phyloP scores from a whole-genome alignment of 2,329 filamentous ascomycete genomes.

The Epichloe aotearoae region DNA sequence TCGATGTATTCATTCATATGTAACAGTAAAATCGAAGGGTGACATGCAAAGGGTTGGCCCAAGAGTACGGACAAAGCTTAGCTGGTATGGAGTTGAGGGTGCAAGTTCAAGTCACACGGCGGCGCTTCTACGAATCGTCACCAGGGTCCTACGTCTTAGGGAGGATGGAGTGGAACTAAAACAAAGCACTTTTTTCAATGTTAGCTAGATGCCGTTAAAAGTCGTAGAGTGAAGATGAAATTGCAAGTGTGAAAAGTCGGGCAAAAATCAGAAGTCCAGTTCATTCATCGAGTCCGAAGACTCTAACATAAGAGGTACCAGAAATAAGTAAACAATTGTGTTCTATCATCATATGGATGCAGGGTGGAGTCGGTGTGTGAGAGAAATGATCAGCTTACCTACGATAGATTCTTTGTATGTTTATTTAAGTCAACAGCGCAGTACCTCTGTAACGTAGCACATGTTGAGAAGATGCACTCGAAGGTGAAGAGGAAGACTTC shows the following conservation, averaged over 20 bases:
- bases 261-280: slow-evolving; percentile 64
- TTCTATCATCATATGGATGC: slow-evolving; percentile 55
- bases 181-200: slow-evolving; percentile 2
- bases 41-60: not conserved
- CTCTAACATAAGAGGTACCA: slow-evolving; percentile 98
- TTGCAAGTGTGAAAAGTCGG: slow-evolving; percentile 1
- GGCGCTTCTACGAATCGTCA: not conserved
- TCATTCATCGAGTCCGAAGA: slow-evolving; percentile 59
- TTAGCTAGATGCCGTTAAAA: slow-evolving; percentile 4
- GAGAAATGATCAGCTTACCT: slow-evolving; percentile 2
- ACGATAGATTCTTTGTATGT: not conserved
- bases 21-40: slow-evolving; percentile 7
- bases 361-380: not conserved
- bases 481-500: not conserved
- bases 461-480: not conserved
- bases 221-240: not conserved
- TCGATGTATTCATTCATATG: slow-evolving; percentile 6
- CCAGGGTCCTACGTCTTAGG: not conserved
- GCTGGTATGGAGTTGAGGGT: slow-evolving; percentile 1
- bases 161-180: not conserved
- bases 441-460: not conserved
- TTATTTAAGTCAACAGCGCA: not conserved
- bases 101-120: not conserved
- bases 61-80: not conserved
- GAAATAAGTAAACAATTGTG: slow-evolving; percentile 53